Evolutionary conservation across 2,329 filamentous ascomycete genomes (phyloP).

Genomic region (Xylaria sp.): DNA sequence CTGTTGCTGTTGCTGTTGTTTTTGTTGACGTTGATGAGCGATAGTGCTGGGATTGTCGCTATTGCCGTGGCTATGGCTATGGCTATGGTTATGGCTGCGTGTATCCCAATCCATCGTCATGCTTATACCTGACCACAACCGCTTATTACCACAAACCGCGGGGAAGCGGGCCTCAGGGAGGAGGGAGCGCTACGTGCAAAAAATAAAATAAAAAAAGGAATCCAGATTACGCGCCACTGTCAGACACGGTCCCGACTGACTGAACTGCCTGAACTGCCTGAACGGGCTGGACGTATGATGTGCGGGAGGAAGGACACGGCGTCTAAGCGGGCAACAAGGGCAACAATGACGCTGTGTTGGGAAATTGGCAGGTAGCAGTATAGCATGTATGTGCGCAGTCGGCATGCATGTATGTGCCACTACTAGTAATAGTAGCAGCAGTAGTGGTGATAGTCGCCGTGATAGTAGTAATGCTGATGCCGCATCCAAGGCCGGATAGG

Average conservation of each 20-base stretch:
- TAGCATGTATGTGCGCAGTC: background rate
- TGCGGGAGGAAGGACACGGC: constrained; percentile 16
- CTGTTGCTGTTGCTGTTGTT: background rate
- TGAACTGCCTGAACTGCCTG: constrained; percentile 13
- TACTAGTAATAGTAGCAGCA: background rate
- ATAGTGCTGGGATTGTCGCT: background rate
- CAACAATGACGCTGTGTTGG: constrained; percentile 16
- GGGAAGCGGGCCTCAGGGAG: constrained; percentile 21
- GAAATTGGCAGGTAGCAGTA: constrained; percentile 8
- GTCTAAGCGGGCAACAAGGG: constrained; percentile 26
- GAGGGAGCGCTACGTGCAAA: background rate
- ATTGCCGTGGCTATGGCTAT: constrained; percentile 12
- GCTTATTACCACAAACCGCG: constrained; percentile 32
- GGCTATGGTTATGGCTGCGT: constrained; percentile 11
- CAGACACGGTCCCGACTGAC: constrained; percentile 12
- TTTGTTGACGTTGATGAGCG: constrained; percentile 5
- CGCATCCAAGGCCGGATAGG: constrained; percentile 2
- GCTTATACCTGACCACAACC: constrained; percentile 13
- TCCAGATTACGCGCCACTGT: constrained; percentile 2
- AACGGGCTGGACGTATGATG: constrained; percentile 23
- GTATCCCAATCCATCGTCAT: constrained; percentile 33
- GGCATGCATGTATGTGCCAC: background rate
- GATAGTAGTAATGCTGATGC: background rate
- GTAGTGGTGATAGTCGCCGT: background rate
- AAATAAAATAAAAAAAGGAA: no score